Evolutionary conservation across 352 stramenopile genomes (phyloP), one percentile per base, ranked within the genome.

Genomic region (Aphanomyces invadans): DNA sequence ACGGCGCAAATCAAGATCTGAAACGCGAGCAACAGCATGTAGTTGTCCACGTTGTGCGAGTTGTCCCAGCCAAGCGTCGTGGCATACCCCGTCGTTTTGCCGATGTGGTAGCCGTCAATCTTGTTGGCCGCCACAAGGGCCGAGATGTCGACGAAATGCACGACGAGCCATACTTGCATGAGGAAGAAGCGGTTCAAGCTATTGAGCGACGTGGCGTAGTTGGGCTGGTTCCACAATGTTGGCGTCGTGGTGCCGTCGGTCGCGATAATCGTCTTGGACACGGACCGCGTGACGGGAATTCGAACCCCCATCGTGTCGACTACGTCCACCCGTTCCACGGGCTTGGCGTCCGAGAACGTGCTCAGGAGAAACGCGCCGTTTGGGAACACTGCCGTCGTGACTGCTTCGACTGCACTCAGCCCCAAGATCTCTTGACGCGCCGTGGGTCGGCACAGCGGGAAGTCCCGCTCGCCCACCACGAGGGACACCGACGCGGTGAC

Each of bases 151-250:
- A 64, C 10, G 49, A 36, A 57, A n/a, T 33, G 15, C 11, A 12
- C 12, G n/a, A 28, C 31, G 2, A 10, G 25, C 10, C n/a, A 38
- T 23, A 46, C 33, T 17, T 38, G 38, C 55, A 64, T 64, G 38
- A 64, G 33, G 55, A 51, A 64, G n/a, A 45, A 23, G 12, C 55
- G 55, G n/a, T 64, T 64, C 17, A 64, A 25, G 19, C 55, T 64
- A 21, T 64, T 64, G n/a, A 64, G 17, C 26, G 11, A 19, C 17
- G 55, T 64, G 21, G 10, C 19, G 55, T 64, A 64, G 38, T 64
- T 64, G 55, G 11, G 21, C 11, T 57, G 49, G 19, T 57, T n/a
- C 49, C 49, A 57, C 4, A 19, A 7, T 12, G 49, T n/a, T n/a
- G 49, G 5, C 5, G 19, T n/a, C 4, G 19, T 21, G 7, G 49